These are phyloP conservation scores for Blakeslea trispora DNA, from an alignment of 371 early-diverging fungal species.

Conservation along the genomic window DNA sequence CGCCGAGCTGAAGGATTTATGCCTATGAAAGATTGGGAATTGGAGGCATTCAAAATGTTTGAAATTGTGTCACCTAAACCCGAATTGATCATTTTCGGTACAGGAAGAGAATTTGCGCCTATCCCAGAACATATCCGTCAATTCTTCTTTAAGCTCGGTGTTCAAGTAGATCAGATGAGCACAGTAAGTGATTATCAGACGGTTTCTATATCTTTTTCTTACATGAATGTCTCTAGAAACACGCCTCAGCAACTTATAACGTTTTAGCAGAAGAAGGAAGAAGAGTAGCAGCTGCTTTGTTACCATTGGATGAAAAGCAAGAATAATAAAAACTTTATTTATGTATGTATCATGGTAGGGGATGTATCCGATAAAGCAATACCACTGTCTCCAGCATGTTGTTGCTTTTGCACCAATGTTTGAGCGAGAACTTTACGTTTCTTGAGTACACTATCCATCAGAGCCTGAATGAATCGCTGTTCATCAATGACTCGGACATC, in stretches of 20 bases:
- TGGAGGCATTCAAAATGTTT: conserved; percentile 50
- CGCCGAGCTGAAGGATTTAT: conserved; percentile 18
- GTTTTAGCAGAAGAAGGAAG: conserved; percentile 66
- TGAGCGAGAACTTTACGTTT: conserved; percentile 10
- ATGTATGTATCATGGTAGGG: conserved; percentile 1
- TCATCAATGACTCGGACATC: conserved; percentile 24
- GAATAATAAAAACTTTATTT: conserved; percentile 2
- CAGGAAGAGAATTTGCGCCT: conserved; percentile 56
- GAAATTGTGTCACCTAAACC: conserved; percentile 53
- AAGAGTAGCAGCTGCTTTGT: conserved; percentile 58
- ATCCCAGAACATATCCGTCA: conserved; percentile 53
- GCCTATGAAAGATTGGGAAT: conserved; percentile 40
- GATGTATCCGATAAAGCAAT: conserved; percentile 4
- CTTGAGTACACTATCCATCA: conserved; percentile 22
- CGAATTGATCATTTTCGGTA: conserved; percentile 60
- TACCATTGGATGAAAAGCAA: conserved; percentile 44
- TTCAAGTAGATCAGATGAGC: conserved; percentile 68
- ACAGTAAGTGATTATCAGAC: conserved; percentile 41
- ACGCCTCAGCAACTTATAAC: conserved; percentile 65
- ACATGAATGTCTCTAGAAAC: conserved; percentile 42
- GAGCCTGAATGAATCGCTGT: conserved; percentile 24
- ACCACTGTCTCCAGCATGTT: conserved; percentile 1
- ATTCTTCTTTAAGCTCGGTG: conserved; percentile 53
- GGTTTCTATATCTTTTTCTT: neutral
- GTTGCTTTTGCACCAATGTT: conserved; percentile 3